These are phyloP conservation scores for Fusarium poae DNA, from an alignment of 2,329 filamentous ascomycete species.

Conservation along the genomic window DNA sequence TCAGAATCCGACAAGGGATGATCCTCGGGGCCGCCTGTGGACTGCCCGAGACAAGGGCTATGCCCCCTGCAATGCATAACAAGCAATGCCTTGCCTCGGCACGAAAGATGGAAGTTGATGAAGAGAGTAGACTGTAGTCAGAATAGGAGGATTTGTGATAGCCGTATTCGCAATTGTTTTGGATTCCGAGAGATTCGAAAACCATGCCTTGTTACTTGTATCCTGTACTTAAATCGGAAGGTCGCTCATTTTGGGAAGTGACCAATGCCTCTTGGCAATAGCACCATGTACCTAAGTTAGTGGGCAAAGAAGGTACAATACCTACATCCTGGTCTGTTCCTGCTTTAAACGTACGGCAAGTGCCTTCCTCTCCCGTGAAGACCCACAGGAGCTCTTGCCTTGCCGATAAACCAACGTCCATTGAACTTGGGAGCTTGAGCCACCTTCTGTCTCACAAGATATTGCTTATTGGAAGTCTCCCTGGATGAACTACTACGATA, in stretches of 20 bases:
- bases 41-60: conserved; percentile 31
- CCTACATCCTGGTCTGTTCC: neutral
- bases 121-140: neutral
- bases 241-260: neutral
- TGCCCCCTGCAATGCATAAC: conserved; percentile 13
- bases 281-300: too few species aligned
- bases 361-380: neutral
- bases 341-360: neutral
- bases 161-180: neutral
- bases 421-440: conserved; percentile 1
- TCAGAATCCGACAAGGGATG: conserved; percentile 28
- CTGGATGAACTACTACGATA: neutral
- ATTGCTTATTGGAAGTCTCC: neutral
- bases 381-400: conserved; percentile 8
- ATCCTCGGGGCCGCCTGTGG: conserved; percentile 22
- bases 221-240: neutral
- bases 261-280: neutral
- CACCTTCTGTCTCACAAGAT: neutral
- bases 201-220: neutral
- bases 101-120: neutral
- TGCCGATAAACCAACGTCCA: neutral
- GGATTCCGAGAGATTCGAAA: neutral
- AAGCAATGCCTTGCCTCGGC: conserved; percentile 1
- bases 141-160: neutral
- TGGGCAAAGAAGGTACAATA: neutral